Percentiles rank a stretch among this genome's conserved stretches.
These are phyloP conservation scores for Rhizopus delemar DNA, from an alignment of 371 early-diverging fungal genomes.

Conservation along the genomic window DNA sequence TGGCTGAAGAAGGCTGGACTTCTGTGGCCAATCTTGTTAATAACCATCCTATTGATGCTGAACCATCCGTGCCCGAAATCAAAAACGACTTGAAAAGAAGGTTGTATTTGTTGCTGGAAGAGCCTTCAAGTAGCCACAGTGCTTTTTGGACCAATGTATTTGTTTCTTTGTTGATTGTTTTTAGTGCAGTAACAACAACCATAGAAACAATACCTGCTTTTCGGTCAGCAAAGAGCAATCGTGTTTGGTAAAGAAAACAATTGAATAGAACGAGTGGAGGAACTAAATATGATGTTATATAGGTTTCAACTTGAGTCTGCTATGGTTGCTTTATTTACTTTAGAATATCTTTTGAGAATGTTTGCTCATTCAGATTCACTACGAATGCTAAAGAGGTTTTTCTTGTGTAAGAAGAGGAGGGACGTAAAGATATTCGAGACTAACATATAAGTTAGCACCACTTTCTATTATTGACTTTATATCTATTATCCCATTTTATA, in stretches of 20 bases:
- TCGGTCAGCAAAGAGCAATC: slow-evolving; percentile 58
- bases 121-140: slow-evolving; percentile 67
- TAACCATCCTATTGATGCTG: slow-evolving; percentile 19
- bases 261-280: neutral
- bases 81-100: slow-evolving; percentile 52
- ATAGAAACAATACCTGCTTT: slow-evolving; percentile 85
- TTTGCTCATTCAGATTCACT: slow-evolving; percentile 37
- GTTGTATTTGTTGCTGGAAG: slow-evolving; percentile 70
- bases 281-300: neutral
- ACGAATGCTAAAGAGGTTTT: slow-evolving; percentile 25
- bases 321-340: slow-evolving; percentile 78
- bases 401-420: slow-evolving; percentile 33
- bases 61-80: slow-evolving; percentile 25
- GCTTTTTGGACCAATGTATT: slow-evolving; percentile 79
- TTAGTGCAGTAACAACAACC: slow-evolving; percentile 78
- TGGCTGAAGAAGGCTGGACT: slow-evolving; percentile 32
- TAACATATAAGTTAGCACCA: slow-evolving; percentile 49
- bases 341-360: slow-evolving; percentile 73
- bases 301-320: slow-evolving; percentile 77
- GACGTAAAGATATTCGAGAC: neutral
- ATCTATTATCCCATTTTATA: slow-evolving; percentile 81
- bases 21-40: slow-evolving; percentile 23
- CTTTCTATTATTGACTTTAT: slow-evolving; percentile 78
- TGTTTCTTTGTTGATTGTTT: slow-evolving; percentile 73
- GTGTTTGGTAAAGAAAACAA: slow-evolving; percentile 56